Evolutionary conservation across 768 basidiomycete genomes (phyloP).

Genomic region (Psilocybe subaeruginosa): DNA sequence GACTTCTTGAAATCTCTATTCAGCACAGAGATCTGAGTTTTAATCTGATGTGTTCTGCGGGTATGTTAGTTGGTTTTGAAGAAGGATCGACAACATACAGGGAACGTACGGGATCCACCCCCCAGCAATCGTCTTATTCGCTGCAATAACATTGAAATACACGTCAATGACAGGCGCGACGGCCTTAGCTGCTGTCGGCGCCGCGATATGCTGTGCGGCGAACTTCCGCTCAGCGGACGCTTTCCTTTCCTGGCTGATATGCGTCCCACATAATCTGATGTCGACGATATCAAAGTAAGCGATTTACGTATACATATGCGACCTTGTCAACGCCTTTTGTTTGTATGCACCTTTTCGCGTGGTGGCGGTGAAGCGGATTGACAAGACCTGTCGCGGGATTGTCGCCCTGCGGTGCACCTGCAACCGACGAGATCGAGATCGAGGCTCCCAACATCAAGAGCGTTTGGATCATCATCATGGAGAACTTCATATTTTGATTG

Average conservation of each 20-base stretch:
- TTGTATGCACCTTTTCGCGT: too few species aligned
- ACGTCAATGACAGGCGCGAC: conserved; percentile 23
- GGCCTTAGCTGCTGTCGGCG: background rate
- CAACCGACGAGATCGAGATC: too few species aligned
- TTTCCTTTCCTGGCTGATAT: conserved; percentile 9
- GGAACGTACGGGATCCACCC: conserved; percentile 40
- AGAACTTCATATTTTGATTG: too few species aligned
- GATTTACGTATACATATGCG: too few species aligned
- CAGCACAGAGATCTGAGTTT: conserved; percentile 39
- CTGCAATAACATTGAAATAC: conserved; percentile 29
- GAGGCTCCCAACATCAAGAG: too few species aligned
- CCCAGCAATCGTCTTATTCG: conserved; percentile 28
- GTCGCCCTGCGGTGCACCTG: too few species aligned
- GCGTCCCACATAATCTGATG: conserved; percentile 5
- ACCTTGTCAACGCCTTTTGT: too few species aligned
- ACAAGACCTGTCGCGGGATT: too few species aligned
- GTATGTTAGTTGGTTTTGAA: too few species aligned
- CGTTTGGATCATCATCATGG: too few species aligned
- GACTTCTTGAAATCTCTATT: conserved; percentile 38
- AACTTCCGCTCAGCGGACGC: conserved; percentile 6
- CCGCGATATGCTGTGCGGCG: background rate
- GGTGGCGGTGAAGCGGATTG: too few species aligned
- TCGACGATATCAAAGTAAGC: too few species aligned
- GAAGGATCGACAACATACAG: background rate
- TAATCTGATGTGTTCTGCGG: conserved; percentile 31